Percentiles rank a stretch among this genome's conserved stretches.
Conservation (phyloP, 768 basidiomycete species). For the Pleurotus platypus region DNA sequence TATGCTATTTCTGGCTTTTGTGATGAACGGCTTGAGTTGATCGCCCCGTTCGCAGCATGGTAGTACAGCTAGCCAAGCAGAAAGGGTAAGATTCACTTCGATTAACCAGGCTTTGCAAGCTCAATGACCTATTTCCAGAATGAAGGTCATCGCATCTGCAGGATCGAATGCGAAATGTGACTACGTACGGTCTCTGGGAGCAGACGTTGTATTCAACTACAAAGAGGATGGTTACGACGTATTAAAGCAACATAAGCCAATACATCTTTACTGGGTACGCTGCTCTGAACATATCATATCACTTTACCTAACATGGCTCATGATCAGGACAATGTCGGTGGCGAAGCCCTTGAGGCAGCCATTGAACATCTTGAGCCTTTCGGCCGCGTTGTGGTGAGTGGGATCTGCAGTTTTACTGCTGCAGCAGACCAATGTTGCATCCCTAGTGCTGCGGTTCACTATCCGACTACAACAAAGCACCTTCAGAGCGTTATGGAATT, state of each 20-base stretch:
- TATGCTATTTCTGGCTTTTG: neutral
- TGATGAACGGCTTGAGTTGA: neutral
- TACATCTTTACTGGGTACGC: conserved; percentile 32
- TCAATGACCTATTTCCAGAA: neutral
- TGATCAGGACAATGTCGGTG: conserved; percentile 32
- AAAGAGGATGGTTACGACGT: conserved; percentile 40
- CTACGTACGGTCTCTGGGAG: conserved; percentile 37
- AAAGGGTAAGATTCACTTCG: neutral
- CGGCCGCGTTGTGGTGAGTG: conserved; percentile 28
- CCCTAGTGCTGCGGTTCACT: conserved; percentile 15
- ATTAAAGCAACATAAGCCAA: conserved; percentile 33
- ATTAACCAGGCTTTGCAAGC: neutral
- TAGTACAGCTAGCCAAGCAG: conserved; percentile 11
- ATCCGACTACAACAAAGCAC: conserved; percentile 14
- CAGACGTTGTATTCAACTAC: conserved; percentile 51
- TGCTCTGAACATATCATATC: neutral
- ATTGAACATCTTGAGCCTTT: conserved; percentile 26
- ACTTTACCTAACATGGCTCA: neutral
- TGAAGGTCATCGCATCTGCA: conserved; percentile 19
- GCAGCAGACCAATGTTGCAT: neutral
- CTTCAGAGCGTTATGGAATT: conserved; percentile 13
- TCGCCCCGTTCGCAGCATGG: conserved; percentile 8
- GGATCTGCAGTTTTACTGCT: neutral
- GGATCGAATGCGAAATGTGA: conserved; percentile 52
- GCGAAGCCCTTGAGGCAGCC: conserved; percentile 37